Percentiles rank a stretch among this genome's conserved stretches.
phyloP scores from a whole-genome alignment of 176 grass and related monocot species.

The Aegilops sharonensis region DNA sequence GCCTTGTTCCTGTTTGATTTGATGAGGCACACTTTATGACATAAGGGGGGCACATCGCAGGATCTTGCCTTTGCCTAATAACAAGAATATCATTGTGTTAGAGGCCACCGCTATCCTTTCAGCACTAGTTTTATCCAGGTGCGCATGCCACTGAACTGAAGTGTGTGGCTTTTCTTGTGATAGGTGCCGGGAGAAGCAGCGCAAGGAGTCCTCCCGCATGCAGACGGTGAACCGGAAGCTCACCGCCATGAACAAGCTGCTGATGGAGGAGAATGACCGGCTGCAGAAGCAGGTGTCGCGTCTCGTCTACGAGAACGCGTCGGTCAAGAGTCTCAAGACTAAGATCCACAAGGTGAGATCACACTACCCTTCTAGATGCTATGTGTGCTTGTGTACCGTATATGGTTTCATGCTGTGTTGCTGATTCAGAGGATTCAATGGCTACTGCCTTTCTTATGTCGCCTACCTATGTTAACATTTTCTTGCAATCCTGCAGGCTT shows the following conservation, averaged over 20 bases:
- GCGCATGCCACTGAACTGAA: slow-evolving; percentile 8
- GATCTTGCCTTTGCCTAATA: slow-evolving; percentile 18
- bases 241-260: slow-evolving; percentile 90
- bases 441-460: not conserved
- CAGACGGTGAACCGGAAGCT: slow-evolving; percentile 96
- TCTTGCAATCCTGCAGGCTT: slow-evolving; percentile 46
- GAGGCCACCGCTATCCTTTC: slow-evolving; percentile 5
- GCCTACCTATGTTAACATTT: not conserved
- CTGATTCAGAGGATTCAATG: not conserved
- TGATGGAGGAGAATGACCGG: slow-evolving; percentile 99
- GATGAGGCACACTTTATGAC: not conserved
- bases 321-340: slow-evolving; percentile 21
- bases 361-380: not conserved
- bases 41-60: not conserved
- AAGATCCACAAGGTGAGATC: slow-evolving; percentile 70
- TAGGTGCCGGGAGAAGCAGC: slow-evolving; percentile 98
- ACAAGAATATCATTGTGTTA: not conserved
- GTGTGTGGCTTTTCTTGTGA: not conserved
- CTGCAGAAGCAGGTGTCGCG: slow-evolving; percentile 97
- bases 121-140: not conserved
- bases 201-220: slow-evolving; percentile 93
- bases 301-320: slow-evolving; percentile 82
- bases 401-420: not conserved
- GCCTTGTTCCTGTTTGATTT: slow-evolving; percentile 20
- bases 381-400: not conserved